Evolutionary conservation across 2,329 filamentous ascomycete species (phyloP), one percentile per base, ranked within the genome.

Genomic region (Alternaria brassicae): DNA sequence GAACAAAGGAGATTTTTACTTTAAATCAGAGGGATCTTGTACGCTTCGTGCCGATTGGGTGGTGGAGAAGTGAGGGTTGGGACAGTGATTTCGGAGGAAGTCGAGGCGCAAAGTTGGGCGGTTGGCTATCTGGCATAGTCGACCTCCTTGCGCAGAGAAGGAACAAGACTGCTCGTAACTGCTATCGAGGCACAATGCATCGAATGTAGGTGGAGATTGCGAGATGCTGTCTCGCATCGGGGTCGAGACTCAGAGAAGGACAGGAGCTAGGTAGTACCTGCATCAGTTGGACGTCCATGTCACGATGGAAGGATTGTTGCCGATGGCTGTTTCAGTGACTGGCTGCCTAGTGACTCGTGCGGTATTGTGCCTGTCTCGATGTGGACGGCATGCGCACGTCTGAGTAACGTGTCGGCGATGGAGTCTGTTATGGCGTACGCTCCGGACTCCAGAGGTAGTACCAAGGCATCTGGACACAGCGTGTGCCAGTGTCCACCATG

Each of bases 341-440:
- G 28, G 48, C 27, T 53, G 34, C n/a, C n/a, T n/a, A n/a, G 61
- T 65, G 61, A 62, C 62, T 60, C 56, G 60, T 58, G 54, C 64
- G 50, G 51, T 42, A 19, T 42, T 15, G 19, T 19, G 42, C 53
- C 45, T 55, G 25, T 27, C 56, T 52, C 23, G 30, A 53, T 49
- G 19, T 37, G 52, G 52, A 9, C 10, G 40, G 34, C 37, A 42
- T 13, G 23, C 21, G 44, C 39, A 40, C 50, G 8, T 55, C 32
- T 56, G 49, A 44, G 55, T 56, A 50, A 62, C 60, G 15, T 42
- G 50, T 53, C 60, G 47, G 62, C 52, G 62, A 45, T 61, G 40
- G 34, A 37, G 56, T 49, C 53, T 61, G 42, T 53, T 61, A 48
- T 62, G 60, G 53, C 25, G 53, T 45, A 41, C 53, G 45, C 61